Evolutionary conservation across 139 green algal genomes (phyloP).

Genomic region (Haematococcus lacustris): DNA sequence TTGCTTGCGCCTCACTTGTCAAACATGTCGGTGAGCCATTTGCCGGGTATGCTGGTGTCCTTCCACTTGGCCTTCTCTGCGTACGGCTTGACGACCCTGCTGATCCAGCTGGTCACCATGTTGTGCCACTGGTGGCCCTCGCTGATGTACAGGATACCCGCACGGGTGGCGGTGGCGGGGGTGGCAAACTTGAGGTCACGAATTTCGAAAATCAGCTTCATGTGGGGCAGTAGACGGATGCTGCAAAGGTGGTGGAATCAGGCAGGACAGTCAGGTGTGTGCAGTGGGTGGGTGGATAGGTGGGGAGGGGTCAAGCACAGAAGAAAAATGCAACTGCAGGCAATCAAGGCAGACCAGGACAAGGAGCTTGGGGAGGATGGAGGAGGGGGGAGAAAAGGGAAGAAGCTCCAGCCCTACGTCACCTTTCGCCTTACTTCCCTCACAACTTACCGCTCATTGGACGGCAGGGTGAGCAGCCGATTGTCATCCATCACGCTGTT

Average conservation of each 20-base stretch:
- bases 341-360: too few relatives aligned
- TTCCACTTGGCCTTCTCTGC: slow-evolving; percentile 77
- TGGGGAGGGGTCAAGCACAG: too few relatives aligned
- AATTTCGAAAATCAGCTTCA: slow-evolving; percentile 87
- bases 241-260: too few relatives aligned
- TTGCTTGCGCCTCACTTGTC: slow-evolving; percentile 61
- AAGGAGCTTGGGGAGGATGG: too few relatives aligned
- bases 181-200: slow-evolving; percentile 77
- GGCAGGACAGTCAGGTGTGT: too few relatives aligned
- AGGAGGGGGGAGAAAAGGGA: too few relatives aligned
- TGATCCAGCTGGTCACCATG: slow-evolving; percentile 58
- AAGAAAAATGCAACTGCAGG: too few relatives aligned
- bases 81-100: slow-evolving; percentile 55
- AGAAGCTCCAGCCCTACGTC: too few relatives aligned
- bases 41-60: slow-evolving; percentile 54
- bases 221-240: slow-evolving; percentile 78
- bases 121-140: slow-evolving; percentile 78
- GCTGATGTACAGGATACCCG: slow-evolving; percentile 79
- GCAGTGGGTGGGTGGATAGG: too few relatives aligned
- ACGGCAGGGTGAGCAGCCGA: slow-evolving; percentile 75
- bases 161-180: slow-evolving; percentile 76
- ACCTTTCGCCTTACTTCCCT: too few relatives aligned
- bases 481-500: slow-evolving; percentile 89
- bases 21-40: slow-evolving; percentile 68
- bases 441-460: slow-evolving; percentile 69